phyloP scores from a whole-genome alignment of 192 early-diverging fungal genomes.

The Coemansia aciculifera region DNA sequence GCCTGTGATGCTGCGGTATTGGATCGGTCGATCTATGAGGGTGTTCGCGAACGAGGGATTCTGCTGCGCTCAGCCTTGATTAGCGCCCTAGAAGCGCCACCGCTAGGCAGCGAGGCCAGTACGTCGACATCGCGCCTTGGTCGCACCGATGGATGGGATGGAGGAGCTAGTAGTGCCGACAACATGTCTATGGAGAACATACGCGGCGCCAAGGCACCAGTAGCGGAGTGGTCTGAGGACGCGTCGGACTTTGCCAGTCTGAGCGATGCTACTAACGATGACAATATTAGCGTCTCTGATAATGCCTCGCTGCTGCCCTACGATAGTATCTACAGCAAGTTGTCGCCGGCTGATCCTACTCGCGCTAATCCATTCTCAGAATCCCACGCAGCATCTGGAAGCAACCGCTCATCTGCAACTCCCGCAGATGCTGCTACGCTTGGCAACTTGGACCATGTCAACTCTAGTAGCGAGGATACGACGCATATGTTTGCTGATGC shows the following conservation, averaged over 20 bases:
- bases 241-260: constrained; percentile 24
- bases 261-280: neutral
- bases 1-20: neutral
- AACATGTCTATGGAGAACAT: constrained; percentile 33
- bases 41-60: constrained; percentile 51
- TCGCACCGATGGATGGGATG: neutral
- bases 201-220: constrained; percentile 27
- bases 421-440: neutral
- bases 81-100: constrained; percentile 13
- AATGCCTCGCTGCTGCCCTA: constrained; percentile 15
- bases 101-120: neutral
- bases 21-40: constrained; percentile 34
- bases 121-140: neutral
- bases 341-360: neutral
- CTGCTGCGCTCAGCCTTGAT: constrained; percentile 46
- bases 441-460: neutral
- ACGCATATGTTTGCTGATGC: constrained; percentile 2
- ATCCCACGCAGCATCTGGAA: neutral
- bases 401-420: neutral
- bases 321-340: neutral
- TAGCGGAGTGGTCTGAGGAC: constrained; percentile 20
- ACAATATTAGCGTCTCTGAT: constrained; percentile 9
- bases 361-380: neutral
- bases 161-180: neutral
- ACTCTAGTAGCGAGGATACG: constrained; percentile 4